Conservation (phyloP, 2,329 filamentous ascomycete species). For the Beauveria bassiana region DNA sequence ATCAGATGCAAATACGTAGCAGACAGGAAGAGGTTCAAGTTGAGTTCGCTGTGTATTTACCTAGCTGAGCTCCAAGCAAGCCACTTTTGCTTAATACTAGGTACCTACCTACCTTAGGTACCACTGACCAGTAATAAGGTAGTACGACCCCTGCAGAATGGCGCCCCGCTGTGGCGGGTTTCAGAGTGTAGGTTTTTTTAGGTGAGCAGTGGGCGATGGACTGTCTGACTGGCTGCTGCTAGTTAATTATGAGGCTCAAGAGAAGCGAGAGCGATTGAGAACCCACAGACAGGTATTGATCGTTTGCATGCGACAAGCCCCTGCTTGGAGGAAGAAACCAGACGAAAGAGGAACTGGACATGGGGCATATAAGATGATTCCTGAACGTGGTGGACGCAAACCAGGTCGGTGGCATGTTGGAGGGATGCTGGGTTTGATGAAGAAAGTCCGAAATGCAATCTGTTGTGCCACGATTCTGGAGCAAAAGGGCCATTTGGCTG, state of each 20-base stretch:
- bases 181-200: neutral
- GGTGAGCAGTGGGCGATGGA: neutral
- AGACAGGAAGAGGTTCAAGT: too few species aligned
- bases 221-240: neutral
- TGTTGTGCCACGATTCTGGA: neutral
- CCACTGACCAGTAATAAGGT: too few species aligned
- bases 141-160: neutral
- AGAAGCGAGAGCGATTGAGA: neutral
- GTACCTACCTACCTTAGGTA: too few species aligned
- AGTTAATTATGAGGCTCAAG: neutral
- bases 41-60: too few species aligned
- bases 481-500: neutral
- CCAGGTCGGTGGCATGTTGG: neutral
- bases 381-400: neutral
- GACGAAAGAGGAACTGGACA: neutral
- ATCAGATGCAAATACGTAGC: too few species aligned
- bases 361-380: neutral
- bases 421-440: neutral
- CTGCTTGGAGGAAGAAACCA: neutral
- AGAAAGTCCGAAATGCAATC: neutral
- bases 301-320: constrained; percentile 1
- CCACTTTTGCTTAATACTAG: neutral
- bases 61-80: neutral
- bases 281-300: neutral
- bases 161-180: constrained; percentile 10